phyloP scores from a whole-genome alignment of 1,284 basidiomycete genomes.

The Cryptococcus amylolentus region DNA sequence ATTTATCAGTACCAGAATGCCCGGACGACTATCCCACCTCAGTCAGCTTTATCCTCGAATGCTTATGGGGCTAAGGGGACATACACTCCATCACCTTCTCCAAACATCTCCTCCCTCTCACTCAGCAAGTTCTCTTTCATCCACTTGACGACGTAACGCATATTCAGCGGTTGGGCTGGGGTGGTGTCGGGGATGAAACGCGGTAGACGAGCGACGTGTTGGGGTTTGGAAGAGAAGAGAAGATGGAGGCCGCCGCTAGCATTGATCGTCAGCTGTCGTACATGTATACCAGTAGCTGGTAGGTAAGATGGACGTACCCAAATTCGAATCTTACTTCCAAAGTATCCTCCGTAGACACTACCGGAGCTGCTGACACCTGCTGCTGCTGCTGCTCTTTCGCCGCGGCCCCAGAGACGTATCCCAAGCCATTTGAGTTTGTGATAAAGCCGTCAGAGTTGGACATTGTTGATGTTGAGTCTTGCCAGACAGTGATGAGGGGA shows the following conservation, averaged over 20 bases:
- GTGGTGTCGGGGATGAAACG: conserved; percentile 43
- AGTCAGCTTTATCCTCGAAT: neutral
- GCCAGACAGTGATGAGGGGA: too few species aligned
- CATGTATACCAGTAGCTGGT: neutral
- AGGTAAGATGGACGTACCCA: conserved; percentile 32
- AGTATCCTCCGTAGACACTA: conserved; percentile 14
- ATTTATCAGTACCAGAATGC: conserved; percentile 92
- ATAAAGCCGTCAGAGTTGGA: neutral
- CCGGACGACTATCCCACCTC: conserved; percentile 68
- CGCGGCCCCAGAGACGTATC: neutral
- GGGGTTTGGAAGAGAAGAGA: conserved; percentile 65
- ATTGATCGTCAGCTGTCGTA: neutral
- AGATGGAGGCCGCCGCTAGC: conserved; percentile 82
- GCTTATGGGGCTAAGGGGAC: conserved; percentile 44
- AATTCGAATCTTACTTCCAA: conserved; percentile 46
- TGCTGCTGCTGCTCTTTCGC: too few species aligned
- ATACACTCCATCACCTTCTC: conserved; percentile 83
- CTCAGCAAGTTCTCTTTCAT: conserved; percentile 74
- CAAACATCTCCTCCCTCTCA: conserved; percentile 84
- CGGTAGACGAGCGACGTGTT: conserved; percentile 63
- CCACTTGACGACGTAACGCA: conserved; percentile 74
- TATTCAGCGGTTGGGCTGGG: conserved; percentile 56
- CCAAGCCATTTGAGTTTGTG: neutral
- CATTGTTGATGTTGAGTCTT: neutral
- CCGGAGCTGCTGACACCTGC: neutral